Evolutionary conservation across 2,329 filamentous ascomycete species (phyloP).

Genomic region (Conoideocrella luteorostrata): DNA sequence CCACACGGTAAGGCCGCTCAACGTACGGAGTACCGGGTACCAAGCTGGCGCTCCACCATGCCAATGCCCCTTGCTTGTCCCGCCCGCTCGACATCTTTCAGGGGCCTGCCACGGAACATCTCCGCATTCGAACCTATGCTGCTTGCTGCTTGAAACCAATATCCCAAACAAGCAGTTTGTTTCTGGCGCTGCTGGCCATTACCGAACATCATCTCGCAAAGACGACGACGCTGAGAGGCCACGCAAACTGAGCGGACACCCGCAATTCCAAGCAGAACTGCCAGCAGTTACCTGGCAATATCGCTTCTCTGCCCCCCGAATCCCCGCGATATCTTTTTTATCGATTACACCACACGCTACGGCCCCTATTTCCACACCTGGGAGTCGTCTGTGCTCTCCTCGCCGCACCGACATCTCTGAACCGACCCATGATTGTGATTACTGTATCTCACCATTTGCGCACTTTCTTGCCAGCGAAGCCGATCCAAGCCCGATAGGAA

Average conservation of each 20-base stretch:
- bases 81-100: conserved; percentile 1
- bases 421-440: conserved; percentile 1
- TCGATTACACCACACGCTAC: not conserved
- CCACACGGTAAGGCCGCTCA: no score
- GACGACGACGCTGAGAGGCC: no score
- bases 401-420: conserved; percentile 3
- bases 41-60: not conserved
- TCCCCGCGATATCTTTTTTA: not conserved
- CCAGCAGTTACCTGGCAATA: not conserved
- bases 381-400: conserved; percentile 5
- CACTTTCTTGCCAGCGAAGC: not conserved
- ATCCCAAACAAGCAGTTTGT: not conserved
- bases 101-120: conserved; percentile 7
- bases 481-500: not conserved
- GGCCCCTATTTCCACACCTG: conserved; percentile 1
- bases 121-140: conserved; percentile 5
- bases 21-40: no score
- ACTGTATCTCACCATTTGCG: conserved; percentile 3
- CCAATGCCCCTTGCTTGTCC: not conserved
- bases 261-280: not conserved
- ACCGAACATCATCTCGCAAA: not conserved
- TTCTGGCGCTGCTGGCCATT: not conserved
- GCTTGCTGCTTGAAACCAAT: no score
- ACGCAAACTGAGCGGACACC: no score
- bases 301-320: no score